Percentiles rank a stretch among this genome's conserved stretches.
Conservation (phyloP, 441 rosid species). For the Pelargonium australe region DNA sequence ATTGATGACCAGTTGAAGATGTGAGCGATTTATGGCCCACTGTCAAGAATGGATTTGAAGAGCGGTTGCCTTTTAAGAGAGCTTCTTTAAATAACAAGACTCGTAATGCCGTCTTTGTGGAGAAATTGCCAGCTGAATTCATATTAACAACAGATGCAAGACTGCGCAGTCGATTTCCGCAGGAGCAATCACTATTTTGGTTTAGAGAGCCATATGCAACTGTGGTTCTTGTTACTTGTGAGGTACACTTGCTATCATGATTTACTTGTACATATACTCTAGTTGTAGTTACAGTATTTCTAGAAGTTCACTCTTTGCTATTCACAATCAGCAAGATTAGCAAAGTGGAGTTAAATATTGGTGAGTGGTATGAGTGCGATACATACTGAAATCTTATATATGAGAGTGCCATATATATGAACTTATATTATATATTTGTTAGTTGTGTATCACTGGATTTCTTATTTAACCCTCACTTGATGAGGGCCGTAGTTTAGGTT, state of each 20-base stretch:
- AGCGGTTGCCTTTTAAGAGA: conserved; percentile 60
- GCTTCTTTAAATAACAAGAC: conserved; percentile 85
- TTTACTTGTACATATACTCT: neutral
- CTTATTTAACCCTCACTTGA: neutral
- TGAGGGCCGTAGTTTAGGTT: neutral
- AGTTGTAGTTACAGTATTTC: neutral
- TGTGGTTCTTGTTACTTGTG: conserved; percentile 89
- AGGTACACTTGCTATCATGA: conserved; percentile 45
- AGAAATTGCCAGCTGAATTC: conserved; percentile 72
- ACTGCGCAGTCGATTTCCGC: conserved; percentile 91
- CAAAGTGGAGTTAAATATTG: neutral
- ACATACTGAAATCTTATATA: neutral
- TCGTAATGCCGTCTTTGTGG: conserved; percentile 70
- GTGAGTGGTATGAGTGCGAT: neutral
- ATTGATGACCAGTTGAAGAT: conserved; percentile 68
- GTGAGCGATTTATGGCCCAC: conserved; percentile 93
- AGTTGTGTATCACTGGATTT: neutral
- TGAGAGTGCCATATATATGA: neutral
- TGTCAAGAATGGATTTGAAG: conserved; percentile 63
- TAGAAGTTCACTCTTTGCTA: neutral
- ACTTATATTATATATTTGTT: neutral
- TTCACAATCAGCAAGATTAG: too few relatives aligned
- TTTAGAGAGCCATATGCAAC: conserved; percentile 94
- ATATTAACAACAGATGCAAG: conserved; percentile 88
- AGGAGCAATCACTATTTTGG: conserved; percentile 81